phyloP scores from a whole-genome alignment of 768 basidiomycete genomes.

The Boletus sp. region DNA sequence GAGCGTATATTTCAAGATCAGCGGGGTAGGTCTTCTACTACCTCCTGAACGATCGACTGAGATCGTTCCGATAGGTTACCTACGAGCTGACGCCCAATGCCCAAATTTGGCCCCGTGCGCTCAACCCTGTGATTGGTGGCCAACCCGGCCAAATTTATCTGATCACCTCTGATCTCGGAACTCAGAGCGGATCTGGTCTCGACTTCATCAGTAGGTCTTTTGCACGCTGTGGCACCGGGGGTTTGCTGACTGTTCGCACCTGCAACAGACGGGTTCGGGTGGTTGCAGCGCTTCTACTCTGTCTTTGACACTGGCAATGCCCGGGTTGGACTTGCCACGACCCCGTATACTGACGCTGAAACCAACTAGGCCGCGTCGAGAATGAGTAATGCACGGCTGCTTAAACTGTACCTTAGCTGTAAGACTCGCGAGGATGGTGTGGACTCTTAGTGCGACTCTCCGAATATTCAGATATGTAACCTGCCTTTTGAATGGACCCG shows the following conservation, averaged over 20 bases:
- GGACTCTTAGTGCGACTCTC: background rate
- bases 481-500: background rate
- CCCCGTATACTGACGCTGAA: constrained; percentile 43
- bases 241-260: background rate
- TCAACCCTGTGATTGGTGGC: constrained; percentile 60
- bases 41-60: background rate
- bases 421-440: background rate
- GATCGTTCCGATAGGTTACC: constrained; percentile 33
- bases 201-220: constrained; percentile 56
- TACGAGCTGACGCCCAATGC: constrained; percentile 60
- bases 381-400: background rate
- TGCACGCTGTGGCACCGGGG: background rate
- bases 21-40: constrained; percentile 29
- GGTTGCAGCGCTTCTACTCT: constrained; percentile 61
- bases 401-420: background rate
- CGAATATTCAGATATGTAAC: background rate
- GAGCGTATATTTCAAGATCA: constrained; percentile 53
- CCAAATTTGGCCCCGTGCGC: constrained; percentile 64
- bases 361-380: constrained; percentile 28
- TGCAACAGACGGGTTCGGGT: constrained; percentile 50
- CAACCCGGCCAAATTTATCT: constrained; percentile 48
- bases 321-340: constrained; percentile 26
- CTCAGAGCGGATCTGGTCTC: constrained; percentile 49
- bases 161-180: constrained; percentile 52
- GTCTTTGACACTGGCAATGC: constrained; percentile 41